Conservation (phyloP, 148 eudicot genomes). For the Rhododendron kiyosumense region DNA sequence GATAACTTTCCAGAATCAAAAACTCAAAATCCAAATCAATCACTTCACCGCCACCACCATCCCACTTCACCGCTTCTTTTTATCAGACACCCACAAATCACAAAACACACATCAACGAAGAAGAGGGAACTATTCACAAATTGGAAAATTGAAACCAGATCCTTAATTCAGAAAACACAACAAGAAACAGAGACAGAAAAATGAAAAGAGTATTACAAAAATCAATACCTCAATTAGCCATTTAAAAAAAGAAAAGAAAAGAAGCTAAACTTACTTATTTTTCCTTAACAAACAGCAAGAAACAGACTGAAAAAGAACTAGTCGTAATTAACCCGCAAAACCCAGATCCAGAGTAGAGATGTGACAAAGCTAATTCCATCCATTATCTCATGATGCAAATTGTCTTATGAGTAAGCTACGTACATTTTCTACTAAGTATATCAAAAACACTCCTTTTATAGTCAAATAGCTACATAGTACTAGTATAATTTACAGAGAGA, state of each 20-base stretch:
- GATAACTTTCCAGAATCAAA: too few species aligned
- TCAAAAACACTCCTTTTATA: background rate
- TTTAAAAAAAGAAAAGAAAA: too few species aligned
- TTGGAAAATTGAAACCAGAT: too few species aligned
- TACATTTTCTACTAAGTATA: background rate
- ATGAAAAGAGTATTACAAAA: background rate
- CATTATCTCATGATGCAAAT: background rate
- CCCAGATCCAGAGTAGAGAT: constrained; percentile 1
- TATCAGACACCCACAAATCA: too few species aligned
- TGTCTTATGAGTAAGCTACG: background rate
- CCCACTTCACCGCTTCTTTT: too few species aligned
- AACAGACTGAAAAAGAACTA: too few species aligned
- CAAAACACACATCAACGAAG: too few species aligned
- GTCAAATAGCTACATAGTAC: background rate
- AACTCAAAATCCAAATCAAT: too few species aligned
- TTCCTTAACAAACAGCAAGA: background rate
- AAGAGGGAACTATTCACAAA: too few species aligned
- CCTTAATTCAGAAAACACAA: too few species aligned
- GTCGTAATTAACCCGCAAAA: background rate
- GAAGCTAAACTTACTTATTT: too few species aligned
- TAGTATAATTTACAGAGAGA: background rate
- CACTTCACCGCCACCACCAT: too few species aligned
- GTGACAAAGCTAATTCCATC: background rate
- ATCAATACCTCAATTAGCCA: background rate
- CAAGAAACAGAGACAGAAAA: background rate